Percentiles rank a stretch among this genome's conserved stretches.
Evolutionary conservation across 129 eudicot species (phyloP).

Genomic region (Deinandra increscens): DNA sequence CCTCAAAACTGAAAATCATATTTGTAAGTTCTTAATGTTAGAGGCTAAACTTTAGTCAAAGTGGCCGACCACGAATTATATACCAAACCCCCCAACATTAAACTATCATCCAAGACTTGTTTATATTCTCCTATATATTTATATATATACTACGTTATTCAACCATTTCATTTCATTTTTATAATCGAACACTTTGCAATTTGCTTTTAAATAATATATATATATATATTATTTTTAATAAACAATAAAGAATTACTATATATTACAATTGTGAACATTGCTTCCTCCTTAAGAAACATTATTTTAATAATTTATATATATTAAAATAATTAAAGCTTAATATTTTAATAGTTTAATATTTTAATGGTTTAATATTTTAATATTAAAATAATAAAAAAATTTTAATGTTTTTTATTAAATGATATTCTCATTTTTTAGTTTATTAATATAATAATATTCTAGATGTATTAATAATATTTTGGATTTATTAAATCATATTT

Average conservation of each 20-base stretch:
- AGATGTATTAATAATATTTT: no score
- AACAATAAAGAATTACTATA: neutral
- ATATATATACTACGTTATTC: neutral
- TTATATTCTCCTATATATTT: conserved; percentile 18
- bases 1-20: neutral
- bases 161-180: neutral
- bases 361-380: no score
- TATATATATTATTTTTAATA: neutral
- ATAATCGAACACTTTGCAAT: conserved; percentile 13
- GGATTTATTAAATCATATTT: no score
- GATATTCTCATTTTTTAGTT: no score
- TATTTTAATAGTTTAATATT: no score
- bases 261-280: no score
- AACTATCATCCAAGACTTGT: conserved; percentile 31
- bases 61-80: conserved; percentile 47
- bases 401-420: no score
- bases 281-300: no score
- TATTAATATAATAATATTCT: no score
- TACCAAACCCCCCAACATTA: conserved; percentile 26
- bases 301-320: no score
- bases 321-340: no score
- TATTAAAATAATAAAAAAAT: no score
- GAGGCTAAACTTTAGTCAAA: conserved; percentile 27
- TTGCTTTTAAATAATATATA: conserved; percentile 9
- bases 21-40: neutral